Percentiles rank a stretch among this genome's conserved stretches.
Conservation (phyloP, 306 rosid species). For the Cucumis cinereus region DNA sequence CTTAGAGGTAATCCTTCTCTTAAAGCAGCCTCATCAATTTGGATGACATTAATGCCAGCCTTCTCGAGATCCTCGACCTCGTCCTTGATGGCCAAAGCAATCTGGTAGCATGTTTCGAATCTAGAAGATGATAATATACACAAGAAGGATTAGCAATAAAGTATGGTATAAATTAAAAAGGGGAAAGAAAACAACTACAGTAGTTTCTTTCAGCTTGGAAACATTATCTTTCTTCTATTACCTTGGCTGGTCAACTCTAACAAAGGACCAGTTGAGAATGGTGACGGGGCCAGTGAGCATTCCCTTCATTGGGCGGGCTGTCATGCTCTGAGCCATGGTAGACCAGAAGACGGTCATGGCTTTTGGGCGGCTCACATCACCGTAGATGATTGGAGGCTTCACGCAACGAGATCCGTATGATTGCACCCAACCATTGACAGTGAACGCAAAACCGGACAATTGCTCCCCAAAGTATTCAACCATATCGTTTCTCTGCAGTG, state of each 20-base stretch:
- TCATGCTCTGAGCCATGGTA: constrained; percentile 64
- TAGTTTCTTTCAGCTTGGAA: background rate
- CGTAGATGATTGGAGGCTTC: constrained; percentile 80
- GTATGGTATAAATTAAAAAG: background rate
- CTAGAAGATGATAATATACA: constrained; percentile 20
- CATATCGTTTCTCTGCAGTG: constrained; percentile 75
- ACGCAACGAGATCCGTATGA: constrained; percentile 81
- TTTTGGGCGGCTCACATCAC: constrained; percentile 87
- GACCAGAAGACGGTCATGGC: constrained; percentile 97
- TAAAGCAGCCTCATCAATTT: constrained; percentile 82
- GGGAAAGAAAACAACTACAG: background rate
- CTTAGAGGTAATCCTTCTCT: constrained; percentile 79
- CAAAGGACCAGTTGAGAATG: constrained; percentile 83
- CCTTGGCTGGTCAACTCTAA: constrained; percentile 84
- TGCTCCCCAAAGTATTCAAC: constrained; percentile 94
- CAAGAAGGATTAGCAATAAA: background rate
- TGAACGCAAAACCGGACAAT: constrained; percentile 77
- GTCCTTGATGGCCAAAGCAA: constrained; percentile 82
- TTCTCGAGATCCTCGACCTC: constrained; percentile 89
- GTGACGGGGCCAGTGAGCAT: constrained; percentile 90
- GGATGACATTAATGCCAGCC: constrained; percentile 65
- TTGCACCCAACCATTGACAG: constrained; percentile 89
- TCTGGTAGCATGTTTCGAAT: constrained; percentile 72
- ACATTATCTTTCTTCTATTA: constrained; percentile 3
- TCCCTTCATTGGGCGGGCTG: constrained; percentile 84